Conservation (phyloP, 208 protist genomes). For the Wallacemonas collosoma region DNA sequence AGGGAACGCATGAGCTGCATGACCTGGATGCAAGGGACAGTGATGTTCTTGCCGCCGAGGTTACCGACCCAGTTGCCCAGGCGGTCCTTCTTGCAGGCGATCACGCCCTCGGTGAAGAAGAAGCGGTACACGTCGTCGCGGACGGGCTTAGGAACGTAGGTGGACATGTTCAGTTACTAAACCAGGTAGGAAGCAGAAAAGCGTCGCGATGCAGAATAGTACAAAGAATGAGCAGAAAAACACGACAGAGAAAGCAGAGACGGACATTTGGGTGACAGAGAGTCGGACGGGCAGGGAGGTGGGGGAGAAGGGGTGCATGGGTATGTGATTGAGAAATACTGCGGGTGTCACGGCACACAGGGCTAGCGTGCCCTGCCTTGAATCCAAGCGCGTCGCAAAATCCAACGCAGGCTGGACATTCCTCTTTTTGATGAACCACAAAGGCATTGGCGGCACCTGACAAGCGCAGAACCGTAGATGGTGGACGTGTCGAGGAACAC, state of each 20-base stretch:
- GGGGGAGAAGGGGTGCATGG: no score
- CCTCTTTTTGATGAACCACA: no score
- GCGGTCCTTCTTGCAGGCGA: conserved; percentile 92
- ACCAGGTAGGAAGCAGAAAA: background rate
- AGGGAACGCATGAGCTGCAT: conserved; percentile 92
- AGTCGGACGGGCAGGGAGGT: no score
- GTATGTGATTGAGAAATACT: no score
- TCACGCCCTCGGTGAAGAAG: conserved; percentile 92
- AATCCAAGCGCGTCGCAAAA: no score
- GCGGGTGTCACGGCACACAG: no score
- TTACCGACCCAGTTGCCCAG: conserved; percentile 84
- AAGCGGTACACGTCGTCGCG: conserved; percentile 93
- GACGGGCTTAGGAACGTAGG: conserved; percentile 79
- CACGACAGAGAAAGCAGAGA: background rate
- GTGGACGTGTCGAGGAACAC: no score
- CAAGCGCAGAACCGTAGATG: no score
- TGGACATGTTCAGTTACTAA: conserved; percentile 66
- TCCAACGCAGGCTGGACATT: no score
- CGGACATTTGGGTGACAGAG: no score
- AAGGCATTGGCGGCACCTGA: no score
- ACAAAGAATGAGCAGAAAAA: background rate
- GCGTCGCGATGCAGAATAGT: background rate
- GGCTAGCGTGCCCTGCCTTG: no score
- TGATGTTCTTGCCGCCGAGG: conserved; percentile 81
- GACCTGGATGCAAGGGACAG: conserved; percentile 77